Conservation (phyloP, 768 basidiomycete genomes). For the Boletus huronensis region DNA sequence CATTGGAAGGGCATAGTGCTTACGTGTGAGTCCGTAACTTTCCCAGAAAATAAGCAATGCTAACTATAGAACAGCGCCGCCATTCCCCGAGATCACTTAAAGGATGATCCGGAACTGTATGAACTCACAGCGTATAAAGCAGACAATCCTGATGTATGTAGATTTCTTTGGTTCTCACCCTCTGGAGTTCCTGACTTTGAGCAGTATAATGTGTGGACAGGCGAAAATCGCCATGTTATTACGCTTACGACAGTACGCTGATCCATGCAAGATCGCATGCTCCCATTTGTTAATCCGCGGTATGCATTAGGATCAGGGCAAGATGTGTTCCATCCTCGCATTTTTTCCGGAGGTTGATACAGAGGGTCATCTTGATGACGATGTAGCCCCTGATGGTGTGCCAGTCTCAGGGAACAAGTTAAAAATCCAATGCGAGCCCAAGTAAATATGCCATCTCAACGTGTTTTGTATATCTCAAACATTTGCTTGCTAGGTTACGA, state of each 20-base stretch:
- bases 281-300: background rate
- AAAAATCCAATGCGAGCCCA: constrained; percentile 36
- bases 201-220: constrained; percentile 28
- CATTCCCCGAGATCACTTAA: constrained; percentile 41
- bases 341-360: constrained; percentile 39
- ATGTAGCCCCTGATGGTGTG: constrained; percentile 20
- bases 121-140: constrained; percentile 25
- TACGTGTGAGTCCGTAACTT: constrained; percentile 40
- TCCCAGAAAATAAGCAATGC: constrained; percentile 2
- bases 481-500: constrained; percentile 34
- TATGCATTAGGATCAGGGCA: constrained; percentile 33
- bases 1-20: constrained; percentile 34
- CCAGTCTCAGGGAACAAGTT: constrained; percentile 34
- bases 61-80: constrained; percentile 32
- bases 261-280: background rate
- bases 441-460: constrained; percentile 26
- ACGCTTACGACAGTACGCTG: constrained; percentile 23
- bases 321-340: constrained; percentile 35
- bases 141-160: constrained; percentile 23
- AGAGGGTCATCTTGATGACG: constrained; percentile 34
- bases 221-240: constrained; percentile 25
- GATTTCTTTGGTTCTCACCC: background rate
- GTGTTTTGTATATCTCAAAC: background rate
- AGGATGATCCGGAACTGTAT: constrained; percentile 42
- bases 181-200: background rate